These are phyloP conservation scores for Neofusicoccum ribis DNA, from an alignment of 2,329 filamentous ascomycete genomes.

Conservation along the genomic window DNA sequence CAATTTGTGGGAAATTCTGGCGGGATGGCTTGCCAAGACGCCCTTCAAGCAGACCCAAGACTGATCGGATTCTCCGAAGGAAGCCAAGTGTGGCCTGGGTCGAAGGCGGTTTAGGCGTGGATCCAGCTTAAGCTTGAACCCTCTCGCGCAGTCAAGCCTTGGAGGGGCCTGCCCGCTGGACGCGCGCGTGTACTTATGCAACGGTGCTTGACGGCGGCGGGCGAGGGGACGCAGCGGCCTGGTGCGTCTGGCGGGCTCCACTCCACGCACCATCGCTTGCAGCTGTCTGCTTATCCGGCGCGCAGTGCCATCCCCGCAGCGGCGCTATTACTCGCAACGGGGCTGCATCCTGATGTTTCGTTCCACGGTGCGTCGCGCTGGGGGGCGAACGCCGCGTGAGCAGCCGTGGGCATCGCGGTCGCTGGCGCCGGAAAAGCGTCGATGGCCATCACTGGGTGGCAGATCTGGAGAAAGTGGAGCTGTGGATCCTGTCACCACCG, in stretches of 20 bases:
- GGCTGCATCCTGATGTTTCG: neutral
- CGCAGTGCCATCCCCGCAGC: neutral
- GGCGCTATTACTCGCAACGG: neutral
- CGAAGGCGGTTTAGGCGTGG: neutral
- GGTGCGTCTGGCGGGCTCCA: too few species aligned
- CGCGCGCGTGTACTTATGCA: neutral
- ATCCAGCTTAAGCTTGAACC: neutral
- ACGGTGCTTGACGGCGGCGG: neutral
- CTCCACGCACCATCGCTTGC: neutral
- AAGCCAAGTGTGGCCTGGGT: neutral
- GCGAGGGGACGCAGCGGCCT: too few species aligned
- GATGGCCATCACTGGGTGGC: neutral
- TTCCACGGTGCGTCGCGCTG: neutral
- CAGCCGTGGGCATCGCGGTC: neutral
- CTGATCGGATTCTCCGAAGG: conserved; percentile 11
- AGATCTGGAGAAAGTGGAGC: conserved; percentile 15
- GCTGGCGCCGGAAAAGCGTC: neutral
- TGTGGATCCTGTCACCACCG: neutral
- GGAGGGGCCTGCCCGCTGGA: neutral
- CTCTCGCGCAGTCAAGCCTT: neutral
- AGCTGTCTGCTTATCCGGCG: neutral
- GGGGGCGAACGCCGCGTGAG: conserved; percentile 2
- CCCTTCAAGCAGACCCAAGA: conserved; percentile 3
- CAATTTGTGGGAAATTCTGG: conserved; percentile 15
- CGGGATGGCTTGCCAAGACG: conserved; percentile 15